phyloP scores from a whole-genome alignment of 2,329 filamentous ascomycete species.

The Alternaria dauci region DNA sequence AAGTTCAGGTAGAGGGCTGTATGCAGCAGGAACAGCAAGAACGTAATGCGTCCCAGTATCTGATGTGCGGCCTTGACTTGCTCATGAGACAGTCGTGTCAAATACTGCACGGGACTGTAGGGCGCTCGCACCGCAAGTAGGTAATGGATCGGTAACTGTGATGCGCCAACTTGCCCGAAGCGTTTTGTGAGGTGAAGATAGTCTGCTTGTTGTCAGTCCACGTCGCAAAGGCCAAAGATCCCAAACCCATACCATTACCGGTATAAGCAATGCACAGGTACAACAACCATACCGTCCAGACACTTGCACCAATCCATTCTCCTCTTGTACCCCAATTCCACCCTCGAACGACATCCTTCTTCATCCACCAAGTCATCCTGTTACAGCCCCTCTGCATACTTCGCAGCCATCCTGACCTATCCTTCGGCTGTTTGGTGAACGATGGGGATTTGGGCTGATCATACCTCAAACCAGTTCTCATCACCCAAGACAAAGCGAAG shows the following conservation, averaged over 20 bases:
- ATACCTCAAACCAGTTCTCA: slow-evolving; percentile 35
- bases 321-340: slow-evolving; percentile 62
- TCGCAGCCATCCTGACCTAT: slow-evolving; percentile 34
- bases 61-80: slow-evolving; percentile 66
- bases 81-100: slow-evolving; percentile 64
- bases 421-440: slow-evolving; percentile 45
- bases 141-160: slow-evolving; percentile 67
- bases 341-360: slow-evolving; percentile 53
- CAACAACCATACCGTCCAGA: slow-evolving; percentile 64
- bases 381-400: slow-evolving; percentile 35
- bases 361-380: slow-evolving; percentile 55
- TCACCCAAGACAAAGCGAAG: slow-evolving; percentile 48
- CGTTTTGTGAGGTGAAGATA: slow-evolving; percentile 71
- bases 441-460: slow-evolving; percentile 55
- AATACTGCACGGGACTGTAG: slow-evolving; percentile 60
- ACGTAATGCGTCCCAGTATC: slow-evolving; percentile 64
- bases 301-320: slow-evolving; percentile 58
- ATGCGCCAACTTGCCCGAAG: slow-evolving; percentile 66
- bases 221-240: not conserved
- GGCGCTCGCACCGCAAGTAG: slow-evolving; percentile 62
- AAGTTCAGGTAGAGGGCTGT: slow-evolving; percentile 65
- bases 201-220: slow-evolving; percentile 52
- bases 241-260: slow-evolving; percentile 59
- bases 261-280: slow-evolving; percentile 60
- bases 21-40: slow-evolving; percentile 61